Percentiles rank a stretch among this genome's conserved stretches.
Conservation (phyloP, 805 yeast genomes). For the Suhomyces sp. region DNA sequence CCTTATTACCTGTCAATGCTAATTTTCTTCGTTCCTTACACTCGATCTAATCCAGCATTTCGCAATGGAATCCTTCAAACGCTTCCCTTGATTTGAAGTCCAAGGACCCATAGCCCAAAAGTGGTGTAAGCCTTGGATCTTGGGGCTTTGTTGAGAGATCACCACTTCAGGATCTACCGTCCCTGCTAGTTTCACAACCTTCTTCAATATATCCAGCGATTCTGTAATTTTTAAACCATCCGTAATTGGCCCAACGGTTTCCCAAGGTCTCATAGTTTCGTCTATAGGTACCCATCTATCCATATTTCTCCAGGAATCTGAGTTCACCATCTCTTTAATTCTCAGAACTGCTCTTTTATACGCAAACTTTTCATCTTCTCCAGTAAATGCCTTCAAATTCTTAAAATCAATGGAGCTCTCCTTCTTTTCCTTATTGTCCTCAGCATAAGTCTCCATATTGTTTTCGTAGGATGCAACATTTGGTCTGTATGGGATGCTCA, state of each 20-base stretch:
- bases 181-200: too few relatives aligned
- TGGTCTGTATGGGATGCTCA: constrained; percentile 66
- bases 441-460: constrained; percentile 27
- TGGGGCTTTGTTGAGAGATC: too few relatives aligned
- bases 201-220: too few relatives aligned
- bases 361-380: constrained; percentile 77
- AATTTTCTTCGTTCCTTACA: constrained; percentile 12
- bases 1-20: too few relatives aligned
- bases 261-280: constrained; percentile 59
- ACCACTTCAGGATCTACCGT: too few relatives aligned
- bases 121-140: constrained; percentile 43
- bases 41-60: constrained; percentile 51
- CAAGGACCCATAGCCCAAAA: constrained; percentile 72
- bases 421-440: constrained; percentile 3
- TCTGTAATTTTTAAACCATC: too few relatives aligned
- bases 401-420: constrained; percentile 38
- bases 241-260: too few relatives aligned
- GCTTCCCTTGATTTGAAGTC: constrained; percentile 45
- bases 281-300: constrained; percentile 58
- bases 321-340: constrained; percentile 57
- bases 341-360: constrained; percentile 69
- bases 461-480: constrained; percentile 64
- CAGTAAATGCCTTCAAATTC: constrained; percentile 59
- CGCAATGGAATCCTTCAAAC: constrained; percentile 54
- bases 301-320: constrained; percentile 48